A percentile compares a stretch with the other conserved stretches of the same genome.
Evolutionary conservation across 345 rosid genomes (phyloP).

Genomic region (Eucalyptus marginata): DNA sequence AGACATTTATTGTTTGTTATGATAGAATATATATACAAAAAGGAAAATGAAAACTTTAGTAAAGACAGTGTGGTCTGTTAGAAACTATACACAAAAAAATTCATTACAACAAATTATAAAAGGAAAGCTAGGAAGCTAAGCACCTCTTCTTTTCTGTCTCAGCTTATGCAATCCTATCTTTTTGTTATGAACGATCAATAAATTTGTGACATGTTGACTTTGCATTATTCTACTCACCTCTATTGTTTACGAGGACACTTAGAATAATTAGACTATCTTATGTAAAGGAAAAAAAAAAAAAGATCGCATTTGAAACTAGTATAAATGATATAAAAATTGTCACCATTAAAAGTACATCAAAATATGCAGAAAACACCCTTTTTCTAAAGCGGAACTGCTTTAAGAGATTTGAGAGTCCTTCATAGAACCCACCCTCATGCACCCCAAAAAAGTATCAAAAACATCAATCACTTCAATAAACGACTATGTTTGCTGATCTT

Average conservation of each 20-base stretch:
- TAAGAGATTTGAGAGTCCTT: not conserved
- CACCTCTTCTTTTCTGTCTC: not conserved
- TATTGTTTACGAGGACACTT: not conserved
- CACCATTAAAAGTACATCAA: too few species aligned
- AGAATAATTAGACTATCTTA: not conserved
- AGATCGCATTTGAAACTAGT: not conserved
- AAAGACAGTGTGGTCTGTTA: not conserved
- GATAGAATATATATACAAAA: not conserved
- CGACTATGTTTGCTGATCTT: not conserved
- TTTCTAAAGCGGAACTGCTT: not conserved
- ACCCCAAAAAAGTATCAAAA: not conserved
- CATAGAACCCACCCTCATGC: not conserved
- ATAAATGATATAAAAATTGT: not conserved
- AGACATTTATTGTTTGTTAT: not conserved
- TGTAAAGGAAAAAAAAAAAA: not conserved
- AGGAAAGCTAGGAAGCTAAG: too few species aligned
- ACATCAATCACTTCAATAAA: not conserved
- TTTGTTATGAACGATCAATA: not conserved
- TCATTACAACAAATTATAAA: too few species aligned
- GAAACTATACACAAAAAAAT: too few species aligned
- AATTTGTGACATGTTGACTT: not conserved
- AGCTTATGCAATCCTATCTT: not conserved
- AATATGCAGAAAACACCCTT: not conserved
- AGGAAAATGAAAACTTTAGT: not conserved
- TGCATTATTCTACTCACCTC: not conserved